A percentile compares a stretch with the other conserved stretches of the same genome.
Conservation (phyloP, 306 rosid genomes). For the Citrullus mucosospermus region DNA sequence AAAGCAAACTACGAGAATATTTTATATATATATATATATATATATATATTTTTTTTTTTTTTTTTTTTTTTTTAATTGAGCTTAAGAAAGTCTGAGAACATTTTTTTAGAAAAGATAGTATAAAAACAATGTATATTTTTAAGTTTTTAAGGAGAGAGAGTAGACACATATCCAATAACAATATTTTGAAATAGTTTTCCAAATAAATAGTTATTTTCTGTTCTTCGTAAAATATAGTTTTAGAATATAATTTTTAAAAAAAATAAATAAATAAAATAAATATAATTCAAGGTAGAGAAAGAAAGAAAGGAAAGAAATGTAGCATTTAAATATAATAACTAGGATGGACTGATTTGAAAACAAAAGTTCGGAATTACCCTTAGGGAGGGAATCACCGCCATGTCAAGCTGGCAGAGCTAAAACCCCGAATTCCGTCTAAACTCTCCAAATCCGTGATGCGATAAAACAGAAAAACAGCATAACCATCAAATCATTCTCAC, state of each 20-base stretch:
- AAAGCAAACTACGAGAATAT: too few relatives aligned
- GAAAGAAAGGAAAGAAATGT: neutral
- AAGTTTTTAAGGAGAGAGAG: too few relatives aligned
- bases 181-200: too few relatives aligned
- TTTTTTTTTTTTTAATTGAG: too few relatives aligned
- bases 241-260: neutral
- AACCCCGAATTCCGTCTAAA: neutral
- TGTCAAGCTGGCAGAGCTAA: neutral
- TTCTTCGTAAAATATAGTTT: too few relatives aligned
- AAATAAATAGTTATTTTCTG: too few relatives aligned
- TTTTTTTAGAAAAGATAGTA: too few relatives aligned
- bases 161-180: too few relatives aligned
- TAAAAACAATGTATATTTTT: too few relatives aligned
- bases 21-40: too few relatives aligned
- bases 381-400: neutral
- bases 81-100: too few relatives aligned
- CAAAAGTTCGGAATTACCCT: neutral
- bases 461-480: neutral
- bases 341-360: neutral
- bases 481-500: neutral
- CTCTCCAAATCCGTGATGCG: neutral
- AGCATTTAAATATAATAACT: neutral
- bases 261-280: neutral
- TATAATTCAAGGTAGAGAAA: neutral
- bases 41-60: too few relatives aligned